Base-by-base conservation (phyloP, 257 asterid genomes). In the Euphrasia confusa region DNA sequence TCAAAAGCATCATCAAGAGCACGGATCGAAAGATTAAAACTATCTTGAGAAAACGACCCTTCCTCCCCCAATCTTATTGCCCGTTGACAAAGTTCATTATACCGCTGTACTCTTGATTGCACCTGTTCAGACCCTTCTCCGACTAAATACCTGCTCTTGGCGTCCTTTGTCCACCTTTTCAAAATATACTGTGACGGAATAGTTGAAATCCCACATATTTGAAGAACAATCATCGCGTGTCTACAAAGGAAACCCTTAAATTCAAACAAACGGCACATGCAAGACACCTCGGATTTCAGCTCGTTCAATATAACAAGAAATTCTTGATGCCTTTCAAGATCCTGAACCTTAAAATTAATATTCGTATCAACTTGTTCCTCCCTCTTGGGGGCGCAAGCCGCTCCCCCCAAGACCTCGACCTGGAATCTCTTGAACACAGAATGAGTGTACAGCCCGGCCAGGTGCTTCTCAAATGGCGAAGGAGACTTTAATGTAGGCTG, bases 391-490 rank as follows among this genome's bases (percentile, higher is more conserved):
- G 76, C 79, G 79, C 99, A 92, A 64, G 96, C 99, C 50, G 83
- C 96, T 8, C 94, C 97, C 68, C 96, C 97, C 86, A 92, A 72
- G 39, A 89, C 96, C 78, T 92, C 97, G 32, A 78, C 68, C 74
- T 92, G 96, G 75, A 89, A 92, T 76, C 79, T 89, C 81, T 78
- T 83, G 63, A 92, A 84, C 58, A 92, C 86, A 17, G 90, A 81
- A 72, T 83, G 78, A 24, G 96, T 84, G 71, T 86, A 92, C 33
- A 84, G 58, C 63, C 80, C 83, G 28, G 96, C 84, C 57, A 85
- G 74, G n/a, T 89, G 89, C 78, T 89, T 92, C 86, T 89, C 99
- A 64, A 92, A 89, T 32, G 99, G 99, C 12, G 99, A 92, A 4
- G 97, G 99, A 63, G 99, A 92, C 72, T 78, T 89, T 79, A 92